These are phyloP conservation scores for Apostasia ramifera DNA, from an alignment of 106 monocot species.

Conservation along the genomic window DNA sequence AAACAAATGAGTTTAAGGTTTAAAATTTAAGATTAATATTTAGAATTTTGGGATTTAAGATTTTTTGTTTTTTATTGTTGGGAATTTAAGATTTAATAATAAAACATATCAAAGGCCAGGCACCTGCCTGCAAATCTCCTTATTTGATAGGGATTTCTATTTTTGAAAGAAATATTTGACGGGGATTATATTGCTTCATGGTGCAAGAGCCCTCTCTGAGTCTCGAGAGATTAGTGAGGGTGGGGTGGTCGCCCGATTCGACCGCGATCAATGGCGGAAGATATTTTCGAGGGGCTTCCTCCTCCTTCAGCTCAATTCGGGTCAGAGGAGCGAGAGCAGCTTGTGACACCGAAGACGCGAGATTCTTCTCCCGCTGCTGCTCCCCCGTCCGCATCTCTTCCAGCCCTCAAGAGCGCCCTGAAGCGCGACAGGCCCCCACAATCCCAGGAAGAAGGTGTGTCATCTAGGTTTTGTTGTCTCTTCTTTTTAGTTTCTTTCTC, in stretches of 20 bases:
- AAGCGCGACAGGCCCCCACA: constrained; percentile 4
- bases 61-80: too few relatives aligned
- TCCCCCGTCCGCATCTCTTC: background rate
- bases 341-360: background rate
- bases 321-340: background rate
- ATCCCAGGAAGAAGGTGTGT: constrained; percentile 30
- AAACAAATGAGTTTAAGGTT: too few relatives aligned
- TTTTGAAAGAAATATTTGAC: too few relatives aligned
- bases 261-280: constrained; percentile 10
- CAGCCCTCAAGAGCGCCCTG: constrained; percentile 16
- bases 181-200: too few relatives aligned
- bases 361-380: background rate
- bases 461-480: background rate
- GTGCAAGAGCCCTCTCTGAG: too few relatives aligned
- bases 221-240: too few relatives aligned
- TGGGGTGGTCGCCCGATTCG: background rate
- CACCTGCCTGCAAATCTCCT: too few relatives aligned
- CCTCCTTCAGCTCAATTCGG: constrained; percentile 4
- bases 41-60: too few relatives aligned
- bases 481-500: background rate
- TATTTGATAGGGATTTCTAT: too few relatives aligned
- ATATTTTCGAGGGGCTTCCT: constrained; percentile 20
- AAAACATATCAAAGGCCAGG: too few relatives aligned
- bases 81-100: too few relatives aligned
- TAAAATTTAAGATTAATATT: too few relatives aligned